Base-by-base conservation (phyloP, 805 yeast genomes). In the Hanseniaspora vineae region DNA sequence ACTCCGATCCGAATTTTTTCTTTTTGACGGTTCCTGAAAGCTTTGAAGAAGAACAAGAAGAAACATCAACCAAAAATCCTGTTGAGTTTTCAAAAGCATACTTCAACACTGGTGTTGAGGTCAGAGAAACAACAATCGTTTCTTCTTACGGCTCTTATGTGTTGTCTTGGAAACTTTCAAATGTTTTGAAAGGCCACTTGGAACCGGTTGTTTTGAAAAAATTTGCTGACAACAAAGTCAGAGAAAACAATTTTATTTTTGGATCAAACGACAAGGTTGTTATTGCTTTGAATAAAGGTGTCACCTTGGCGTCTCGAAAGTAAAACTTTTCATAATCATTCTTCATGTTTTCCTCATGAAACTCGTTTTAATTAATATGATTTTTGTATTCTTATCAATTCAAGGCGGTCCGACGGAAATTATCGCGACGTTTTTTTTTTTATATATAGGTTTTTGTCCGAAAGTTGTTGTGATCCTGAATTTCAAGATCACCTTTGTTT, bases 61-160 rank as follows among this genome's bases (percentile, higher is more conserved):
- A 14, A 4, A 64, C 66, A 13, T 72, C 72, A 44, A 70, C 77
- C 1, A 68, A 69, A 43, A 63, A 66, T 46, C 71, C 76, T 1
- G 62, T 84, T 14, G 57, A 66, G 19, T 87, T 86, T 62, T 78
- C 92, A 3, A 72, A 72, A 49, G 96, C 95, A 5, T 74, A 75
- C 54, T 88, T 88, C 71, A 84, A 88, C 61, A 71, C 81, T 23
- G 87, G 87, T 40, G 48, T 76, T n/a, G 71, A 73, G 44, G 60
- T 76, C 23, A 76, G 75, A 51, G 92, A 82, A 58, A 78, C 83
- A 17, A 71, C 81, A 1, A 83, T 88, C 45, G 78, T 86, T 20
- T 74, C 95, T 1, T 78, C 90, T 3, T 70, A 81, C 2, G 96
- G 96, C 2, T 90, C 89, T 17, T 88, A 78, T 62, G 82, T 87